These are phyloP conservation scores for Croton laevigatus DNA, from an alignment of 441 rosid genomes.

Conservation along the genomic window DNA sequence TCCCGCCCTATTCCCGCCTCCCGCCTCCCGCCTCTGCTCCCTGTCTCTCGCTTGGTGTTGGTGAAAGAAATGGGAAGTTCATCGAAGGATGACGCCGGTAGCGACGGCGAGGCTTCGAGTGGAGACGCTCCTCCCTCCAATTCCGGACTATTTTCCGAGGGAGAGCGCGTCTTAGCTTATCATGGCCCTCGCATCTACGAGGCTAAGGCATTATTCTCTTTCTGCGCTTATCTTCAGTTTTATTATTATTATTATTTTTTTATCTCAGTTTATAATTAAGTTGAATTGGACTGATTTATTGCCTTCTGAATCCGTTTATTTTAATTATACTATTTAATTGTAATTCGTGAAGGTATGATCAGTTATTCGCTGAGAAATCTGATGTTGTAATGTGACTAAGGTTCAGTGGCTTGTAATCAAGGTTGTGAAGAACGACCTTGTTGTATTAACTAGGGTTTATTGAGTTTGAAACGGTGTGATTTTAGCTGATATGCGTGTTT, in stretches of 20 bases:
- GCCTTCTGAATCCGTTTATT: not conserved
- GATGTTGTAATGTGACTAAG: not conserved
- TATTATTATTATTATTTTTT: not conserved
- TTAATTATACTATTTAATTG: slow-evolving; percentile 2
- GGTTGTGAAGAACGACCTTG: not conserved
- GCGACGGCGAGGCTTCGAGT: slow-evolving; percentile 73
- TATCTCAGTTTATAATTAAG: not conserved
- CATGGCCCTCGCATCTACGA: slow-evolving; percentile 99
- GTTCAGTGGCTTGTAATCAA: not conserved
- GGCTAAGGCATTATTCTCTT: slow-evolving; percentile 65
- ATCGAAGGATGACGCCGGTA: slow-evolving; percentile 72
- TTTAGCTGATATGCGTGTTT: not conserved
- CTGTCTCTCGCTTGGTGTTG: slow-evolving; percentile 20
- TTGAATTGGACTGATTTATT: not conserved
- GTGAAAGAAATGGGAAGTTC: slow-evolving; percentile 65
- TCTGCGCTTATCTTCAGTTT: not conserved
- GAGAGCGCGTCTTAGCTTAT: slow-evolving; percentile 94
- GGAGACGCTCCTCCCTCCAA: slow-evolving; percentile 67
- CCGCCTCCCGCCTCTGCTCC: not conserved
- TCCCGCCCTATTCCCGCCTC: not conserved
- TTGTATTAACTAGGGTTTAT: slow-evolving; percentile 18
- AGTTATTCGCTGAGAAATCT: not conserved
- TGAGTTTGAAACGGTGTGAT: not conserved
- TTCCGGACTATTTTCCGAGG: slow-evolving; percentile 66
- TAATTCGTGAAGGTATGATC: not conserved